Evolutionary conservation across 2,329 filamentous ascomycete species (phyloP).

Genomic region (Fusarium sp.): DNA sequence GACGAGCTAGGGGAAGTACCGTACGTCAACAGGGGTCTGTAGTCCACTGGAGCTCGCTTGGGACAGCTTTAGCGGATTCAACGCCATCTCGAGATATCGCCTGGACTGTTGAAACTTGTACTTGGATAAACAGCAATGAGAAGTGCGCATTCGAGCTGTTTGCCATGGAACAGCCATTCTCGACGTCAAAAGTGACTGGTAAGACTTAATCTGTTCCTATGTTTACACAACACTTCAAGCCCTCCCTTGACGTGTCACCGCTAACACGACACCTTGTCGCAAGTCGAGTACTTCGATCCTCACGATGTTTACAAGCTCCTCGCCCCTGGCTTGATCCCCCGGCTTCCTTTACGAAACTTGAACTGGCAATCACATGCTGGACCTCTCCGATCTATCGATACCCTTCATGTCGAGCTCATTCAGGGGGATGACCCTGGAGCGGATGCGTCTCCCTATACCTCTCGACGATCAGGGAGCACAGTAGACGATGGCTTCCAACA

Average conservation of each 20-base stretch:
- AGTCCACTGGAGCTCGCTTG: slow-evolving; percentile 37
- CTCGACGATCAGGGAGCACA: slow-evolving; percentile 52
- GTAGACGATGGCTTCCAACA: slow-evolving; percentile 72
- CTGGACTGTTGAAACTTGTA: slow-evolving; percentile 11
- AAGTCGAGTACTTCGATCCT: slow-evolving; percentile 97
- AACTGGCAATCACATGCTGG: slow-evolving; percentile 97
- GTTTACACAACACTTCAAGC: no score
- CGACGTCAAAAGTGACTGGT: slow-evolving; percentile 84
- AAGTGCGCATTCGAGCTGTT: slow-evolving; percentile 45
- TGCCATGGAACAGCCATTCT: slow-evolving; percentile 74
- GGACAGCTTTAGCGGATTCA: slow-evolving; percentile 43
- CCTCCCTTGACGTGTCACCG: neutral
- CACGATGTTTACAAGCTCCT: slow-evolving; percentile 87
- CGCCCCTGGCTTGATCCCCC: slow-evolving; percentile 79
- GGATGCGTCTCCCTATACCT: slow-evolving; percentile 49
- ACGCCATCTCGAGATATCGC: slow-evolving; percentile 32
- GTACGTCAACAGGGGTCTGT: slow-evolving; percentile 35
- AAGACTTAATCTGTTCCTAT: slow-evolving; percentile 38
- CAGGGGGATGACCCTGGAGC: slow-evolving; percentile 65
- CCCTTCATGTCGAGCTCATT: slow-evolving; percentile 90
- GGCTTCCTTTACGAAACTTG: slow-evolving; percentile 88
- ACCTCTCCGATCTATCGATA: slow-evolving; percentile 91
- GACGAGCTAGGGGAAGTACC: slow-evolving; percentile 41
- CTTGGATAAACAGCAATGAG: slow-evolving; percentile 48
- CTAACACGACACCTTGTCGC: slow-evolving; percentile 41